A percentile compares a stretch with the other conserved stretches of the same genome.
Conservation (phyloP, 2,329 filamentous ascomycete genomes). For the Penicillium vulpinum region DNA sequence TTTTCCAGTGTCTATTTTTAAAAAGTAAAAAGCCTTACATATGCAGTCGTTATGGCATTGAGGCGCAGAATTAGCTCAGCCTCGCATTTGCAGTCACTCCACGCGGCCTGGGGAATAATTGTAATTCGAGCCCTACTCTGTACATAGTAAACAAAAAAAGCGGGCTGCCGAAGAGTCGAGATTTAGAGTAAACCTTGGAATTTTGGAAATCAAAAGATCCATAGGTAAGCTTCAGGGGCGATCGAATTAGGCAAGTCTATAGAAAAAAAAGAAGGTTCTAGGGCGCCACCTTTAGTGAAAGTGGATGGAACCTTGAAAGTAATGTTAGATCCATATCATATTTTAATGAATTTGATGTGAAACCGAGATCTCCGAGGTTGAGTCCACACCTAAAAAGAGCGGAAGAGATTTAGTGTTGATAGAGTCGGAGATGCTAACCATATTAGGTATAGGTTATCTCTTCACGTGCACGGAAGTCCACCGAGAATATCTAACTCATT, state of each 20-base stretch:
- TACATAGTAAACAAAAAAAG: slow-evolving; percentile 5
- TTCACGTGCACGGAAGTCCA: not conserved
- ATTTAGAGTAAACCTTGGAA: not conserved
- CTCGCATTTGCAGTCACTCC: slow-evolving; percentile 7
- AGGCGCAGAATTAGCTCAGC: slow-evolving; percentile 15
- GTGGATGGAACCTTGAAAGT: too few species aligned
- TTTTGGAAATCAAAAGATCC: not conserved
- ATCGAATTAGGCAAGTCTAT: not conserved
- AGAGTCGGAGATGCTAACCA: not conserved
- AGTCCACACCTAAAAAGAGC: too few species aligned
- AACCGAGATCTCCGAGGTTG: too few species aligned
- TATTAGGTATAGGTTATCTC: not conserved
- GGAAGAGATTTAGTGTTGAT: not conserved
- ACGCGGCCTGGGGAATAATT: not conserved
- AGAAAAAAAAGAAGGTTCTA: not conserved
- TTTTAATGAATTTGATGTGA: too few species aligned
- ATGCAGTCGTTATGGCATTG: not conserved
- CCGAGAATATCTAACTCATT: too few species aligned
- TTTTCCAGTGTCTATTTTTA: slow-evolving; percentile 3
- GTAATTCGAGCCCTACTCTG: slow-evolving; percentile 15
- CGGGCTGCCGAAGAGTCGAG: not conserved
- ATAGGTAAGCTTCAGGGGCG: slow-evolving; percentile 1
- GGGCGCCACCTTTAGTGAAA: too few species aligned
- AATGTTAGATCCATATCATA: too few species aligned
- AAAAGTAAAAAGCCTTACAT: not conserved